Conservation (phyloP, 345 rosid genomes). For the Angophora floribunda region DNA sequence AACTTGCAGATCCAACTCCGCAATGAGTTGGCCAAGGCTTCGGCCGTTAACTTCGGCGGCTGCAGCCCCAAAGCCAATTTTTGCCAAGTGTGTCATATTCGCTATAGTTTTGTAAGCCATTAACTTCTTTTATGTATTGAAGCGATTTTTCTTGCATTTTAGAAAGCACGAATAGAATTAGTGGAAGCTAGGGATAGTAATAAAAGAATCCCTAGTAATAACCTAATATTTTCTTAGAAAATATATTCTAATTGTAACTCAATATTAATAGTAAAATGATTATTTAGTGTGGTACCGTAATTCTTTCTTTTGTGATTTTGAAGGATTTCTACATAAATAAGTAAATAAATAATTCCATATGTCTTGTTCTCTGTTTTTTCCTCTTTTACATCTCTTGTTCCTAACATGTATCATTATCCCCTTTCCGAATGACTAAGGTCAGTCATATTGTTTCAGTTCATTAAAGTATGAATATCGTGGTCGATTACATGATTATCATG, state of each 20-base stretch:
- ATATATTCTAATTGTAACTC: neutral
- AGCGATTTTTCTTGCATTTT: neutral
- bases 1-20: neutral
- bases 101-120: neutral
- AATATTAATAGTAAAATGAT: neutral
- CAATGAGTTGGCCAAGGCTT: neutral
- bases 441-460: neutral
- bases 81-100: neutral
- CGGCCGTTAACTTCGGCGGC: neutral
- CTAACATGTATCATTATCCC: neutral
- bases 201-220: too few relatives aligned
- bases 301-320: neutral
- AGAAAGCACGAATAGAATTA: too few relatives aligned
- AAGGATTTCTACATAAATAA: neutral
- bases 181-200: too few relatives aligned
- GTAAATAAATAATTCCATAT: neutral
- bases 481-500: neutral
- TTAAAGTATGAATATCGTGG: neutral
- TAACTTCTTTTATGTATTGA: neutral
- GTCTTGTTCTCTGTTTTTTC: neutral
- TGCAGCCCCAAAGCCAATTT: neutral
- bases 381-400: neutral
- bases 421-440: neutral
- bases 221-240: too few relatives aligned
- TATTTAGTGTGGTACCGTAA: neutral